Conservation (phyloP, 2,329 filamentous ascomycete species). For the Aspergillus brasiliensis region DNA sequence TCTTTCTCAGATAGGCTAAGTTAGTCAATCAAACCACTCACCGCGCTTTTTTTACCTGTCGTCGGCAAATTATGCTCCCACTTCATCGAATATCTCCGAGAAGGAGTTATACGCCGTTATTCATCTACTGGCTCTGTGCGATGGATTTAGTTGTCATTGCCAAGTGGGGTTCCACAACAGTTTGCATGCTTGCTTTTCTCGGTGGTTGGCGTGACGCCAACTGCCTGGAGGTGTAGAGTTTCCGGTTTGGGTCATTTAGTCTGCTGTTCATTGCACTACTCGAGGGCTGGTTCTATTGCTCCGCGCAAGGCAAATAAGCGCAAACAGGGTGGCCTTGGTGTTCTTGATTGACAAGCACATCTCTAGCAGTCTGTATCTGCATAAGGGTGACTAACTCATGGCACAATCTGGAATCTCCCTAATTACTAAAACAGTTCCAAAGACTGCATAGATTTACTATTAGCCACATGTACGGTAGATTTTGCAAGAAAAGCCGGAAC, state of each 20-base stretch:
- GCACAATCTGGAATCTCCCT: too few relatives aligned
- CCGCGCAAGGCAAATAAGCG: too few relatives aligned
- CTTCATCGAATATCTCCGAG: background rate
- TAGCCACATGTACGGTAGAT: too few relatives aligned
- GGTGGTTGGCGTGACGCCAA: background rate
- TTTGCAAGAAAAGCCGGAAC: too few relatives aligned
- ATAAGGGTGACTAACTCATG: too few relatives aligned
- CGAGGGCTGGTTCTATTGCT: too few relatives aligned
- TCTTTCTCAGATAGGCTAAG: background rate
- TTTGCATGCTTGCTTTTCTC: background rate
- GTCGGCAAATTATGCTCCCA: background rate
- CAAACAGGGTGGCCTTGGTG: too few relatives aligned
- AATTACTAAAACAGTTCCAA: accelerated
- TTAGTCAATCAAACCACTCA: background rate
- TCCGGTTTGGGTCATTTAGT: background rate
- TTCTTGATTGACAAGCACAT: too few relatives aligned
- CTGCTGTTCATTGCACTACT: background rate
- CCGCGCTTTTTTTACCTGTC: background rate
- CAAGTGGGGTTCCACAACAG: background rate
- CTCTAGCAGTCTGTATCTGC: too few relatives aligned
- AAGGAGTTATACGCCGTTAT: background rate
- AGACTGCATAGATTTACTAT: too few relatives aligned
- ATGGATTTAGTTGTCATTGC: background rate
- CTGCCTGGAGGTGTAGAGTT: background rate
- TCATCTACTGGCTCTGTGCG: background rate